A percentile compares a stretch with the other conserved stretches of the same genome.
Conservation (phyloP, 768 basidiomycete species). For the Lentinula sp. region DNA sequence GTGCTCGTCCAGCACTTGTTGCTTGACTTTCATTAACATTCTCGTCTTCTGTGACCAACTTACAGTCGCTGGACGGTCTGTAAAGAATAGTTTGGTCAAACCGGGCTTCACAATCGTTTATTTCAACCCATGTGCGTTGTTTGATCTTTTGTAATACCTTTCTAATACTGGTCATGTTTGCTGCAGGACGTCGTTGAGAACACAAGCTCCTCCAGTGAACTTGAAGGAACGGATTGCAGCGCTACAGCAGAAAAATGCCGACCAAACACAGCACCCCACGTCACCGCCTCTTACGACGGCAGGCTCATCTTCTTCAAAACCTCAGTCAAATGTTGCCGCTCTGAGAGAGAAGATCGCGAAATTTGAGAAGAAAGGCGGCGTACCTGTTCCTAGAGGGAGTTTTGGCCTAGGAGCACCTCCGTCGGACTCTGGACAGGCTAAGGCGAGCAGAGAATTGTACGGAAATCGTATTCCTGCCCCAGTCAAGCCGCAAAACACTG, state of each 20-base stretch:
- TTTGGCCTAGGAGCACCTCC: conserved; percentile 66
- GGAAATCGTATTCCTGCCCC: conserved; percentile 62
- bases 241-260: conserved; percentile 54
- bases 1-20: background rate
- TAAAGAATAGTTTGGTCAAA: conserved; percentile 1
- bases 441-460: conserved; percentile 55
- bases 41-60: background rate
- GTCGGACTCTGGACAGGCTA: conserved; percentile 37
- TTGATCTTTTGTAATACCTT: background rate
- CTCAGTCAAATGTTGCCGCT: conserved; percentile 12
- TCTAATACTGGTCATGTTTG: background rate
- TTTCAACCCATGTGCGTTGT: background rate
- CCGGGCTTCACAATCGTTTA: conserved; percentile 1
- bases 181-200: conserved; percentile 22
- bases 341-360: conserved; percentile 70
- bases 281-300: conserved; percentile 8
- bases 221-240: conserved; percentile 83
- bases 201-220: conserved; percentile 37
- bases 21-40: conserved; percentile 7
- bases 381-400: conserved; percentile 69
- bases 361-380: conserved; percentile 74
- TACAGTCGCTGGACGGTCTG: conserved; percentile 9
- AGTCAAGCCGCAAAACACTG: conserved; percentile 24
- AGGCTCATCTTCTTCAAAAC: background rate
- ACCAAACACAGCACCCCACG: conserved; percentile 5